Conservation (phyloP, 176 grass and related monocot species). For the Hordeum marinum region DNA sequence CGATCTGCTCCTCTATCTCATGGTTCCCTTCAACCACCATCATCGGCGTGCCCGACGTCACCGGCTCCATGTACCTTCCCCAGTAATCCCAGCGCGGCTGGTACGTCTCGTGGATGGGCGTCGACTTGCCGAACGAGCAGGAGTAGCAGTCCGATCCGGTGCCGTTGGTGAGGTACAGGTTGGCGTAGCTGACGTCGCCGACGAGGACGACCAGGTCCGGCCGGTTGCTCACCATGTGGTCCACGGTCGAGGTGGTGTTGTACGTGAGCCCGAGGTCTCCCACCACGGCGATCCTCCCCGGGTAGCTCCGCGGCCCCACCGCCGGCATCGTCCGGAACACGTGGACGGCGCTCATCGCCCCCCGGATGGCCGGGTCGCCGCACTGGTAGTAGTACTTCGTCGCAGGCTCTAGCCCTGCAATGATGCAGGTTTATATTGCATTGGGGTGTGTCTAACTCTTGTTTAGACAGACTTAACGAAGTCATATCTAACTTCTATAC, state of each 20-base stretch:
- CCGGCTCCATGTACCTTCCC: conserved; percentile 88
- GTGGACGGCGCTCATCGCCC: conserved; percentile 52
- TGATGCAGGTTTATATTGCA: background rate
- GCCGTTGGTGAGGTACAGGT: conserved; percentile 78
- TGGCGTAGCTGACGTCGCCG: conserved; percentile 82
- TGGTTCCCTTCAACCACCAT: conserved; percentile 93
- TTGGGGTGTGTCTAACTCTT: no score
- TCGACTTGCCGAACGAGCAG: conserved; percentile 47
- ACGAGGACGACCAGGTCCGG: conserved; percentile 76
- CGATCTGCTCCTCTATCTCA: conserved; percentile 64
- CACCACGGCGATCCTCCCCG: conserved; percentile 60
- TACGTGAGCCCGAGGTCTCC: conserved; percentile 85
- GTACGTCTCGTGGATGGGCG: conserved; percentile 78
- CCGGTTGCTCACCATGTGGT: conserved; percentile 63
- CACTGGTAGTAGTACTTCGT: conserved; percentile 70
- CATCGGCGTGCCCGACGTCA: conserved; percentile 61
- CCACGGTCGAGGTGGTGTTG: conserved; percentile 78
- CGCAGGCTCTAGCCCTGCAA: conserved; percentile 45
- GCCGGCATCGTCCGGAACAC: conserved; percentile 80
- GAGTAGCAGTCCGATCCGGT: conserved; percentile 79
- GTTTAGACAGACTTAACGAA: no score
- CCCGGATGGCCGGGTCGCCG: conserved; percentile 52
- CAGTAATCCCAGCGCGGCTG: conserved; percentile 94
- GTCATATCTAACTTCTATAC: no score
- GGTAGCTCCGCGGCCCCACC: conserved; percentile 55